These are phyloP conservation scores for Trypanosomatidae sp. DNA, from an alignment of 208 protist species.

Conservation along the genomic window DNA sequence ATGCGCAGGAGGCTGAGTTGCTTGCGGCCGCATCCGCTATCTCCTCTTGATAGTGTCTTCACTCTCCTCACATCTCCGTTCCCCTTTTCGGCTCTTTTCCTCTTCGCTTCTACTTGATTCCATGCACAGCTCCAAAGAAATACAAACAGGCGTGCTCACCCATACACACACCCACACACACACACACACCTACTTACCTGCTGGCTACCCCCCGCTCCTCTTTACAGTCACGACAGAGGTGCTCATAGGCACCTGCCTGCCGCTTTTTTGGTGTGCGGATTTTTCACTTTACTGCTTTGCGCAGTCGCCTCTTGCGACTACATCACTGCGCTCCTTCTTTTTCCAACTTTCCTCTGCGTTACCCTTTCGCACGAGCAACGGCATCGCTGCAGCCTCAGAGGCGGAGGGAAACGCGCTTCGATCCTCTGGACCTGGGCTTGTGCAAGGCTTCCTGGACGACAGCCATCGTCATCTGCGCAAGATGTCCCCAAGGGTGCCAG, in stretches of 20 bases:
- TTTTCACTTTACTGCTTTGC: not conserved
- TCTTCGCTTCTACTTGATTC: not conserved
- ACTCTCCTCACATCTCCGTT: not conserved
- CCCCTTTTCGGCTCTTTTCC: not conserved
- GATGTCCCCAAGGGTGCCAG: not conserved
- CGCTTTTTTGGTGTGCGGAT: not conserved
- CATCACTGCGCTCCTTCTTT: not conserved
- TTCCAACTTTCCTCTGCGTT: not conserved
- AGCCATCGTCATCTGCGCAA: constrained; percentile 23
- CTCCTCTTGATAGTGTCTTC: not conserved
- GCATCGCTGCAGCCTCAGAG: not conserved
- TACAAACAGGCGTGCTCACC: no score
- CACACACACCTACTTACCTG: not conserved
- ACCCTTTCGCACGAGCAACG: not conserved
- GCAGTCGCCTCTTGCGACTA: not conserved
- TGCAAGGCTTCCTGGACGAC: constrained; percentile 13
- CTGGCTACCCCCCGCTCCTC: not conserved
- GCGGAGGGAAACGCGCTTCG: not conserved
- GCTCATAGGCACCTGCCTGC: not conserved
- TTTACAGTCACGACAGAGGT: not conserved
- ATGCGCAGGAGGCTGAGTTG: no score
- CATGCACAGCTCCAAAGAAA: not conserved
- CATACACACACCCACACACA: not conserved
- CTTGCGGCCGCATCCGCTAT: not conserved
- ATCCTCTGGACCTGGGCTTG: not conserved